These are phyloP conservation scores for Stephania yunnanensis DNA, from an alignment of 164 flowering plant genomes.

Conservation along the genomic window DNA sequence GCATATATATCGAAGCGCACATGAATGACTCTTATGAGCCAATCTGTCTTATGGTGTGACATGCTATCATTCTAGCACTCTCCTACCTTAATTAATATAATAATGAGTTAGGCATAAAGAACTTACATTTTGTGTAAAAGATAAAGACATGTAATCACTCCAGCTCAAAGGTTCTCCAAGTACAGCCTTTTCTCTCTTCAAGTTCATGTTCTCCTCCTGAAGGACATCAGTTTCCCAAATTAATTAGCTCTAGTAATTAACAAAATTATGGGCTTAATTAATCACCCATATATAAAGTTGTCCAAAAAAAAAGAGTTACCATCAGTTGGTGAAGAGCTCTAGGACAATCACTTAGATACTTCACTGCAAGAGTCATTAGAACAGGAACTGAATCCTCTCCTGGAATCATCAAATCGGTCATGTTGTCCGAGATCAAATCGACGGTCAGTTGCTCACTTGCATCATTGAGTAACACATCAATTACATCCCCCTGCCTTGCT, in stretches of 20 bases:
- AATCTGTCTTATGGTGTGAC: too few species aligned
- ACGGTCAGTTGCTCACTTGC: slow-evolving; percentile 47
- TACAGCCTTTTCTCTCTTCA: slow-evolving; percentile 48
- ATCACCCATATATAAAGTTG: not conserved
- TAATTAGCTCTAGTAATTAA: too few species aligned
- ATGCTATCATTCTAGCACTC: too few species aligned
- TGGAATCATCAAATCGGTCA: slow-evolving; percentile 94
- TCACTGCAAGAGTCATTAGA: slow-evolving; percentile 83
- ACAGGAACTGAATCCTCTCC: slow-evolving; percentile 95
- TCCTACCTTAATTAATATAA: too few species aligned
- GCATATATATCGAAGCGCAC: too few species aligned
- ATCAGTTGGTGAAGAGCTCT: slow-evolving; percentile 57
- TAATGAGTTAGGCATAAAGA: too few species aligned
- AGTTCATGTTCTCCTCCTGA: slow-evolving; percentile 80
- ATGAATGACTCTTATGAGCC: too few species aligned
- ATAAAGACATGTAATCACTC: slow-evolving; percentile 63
- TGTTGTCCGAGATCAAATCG: slow-evolving; percentile 69
- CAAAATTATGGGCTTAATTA: not conserved
- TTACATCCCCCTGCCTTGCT: slow-evolving; percentile 36
- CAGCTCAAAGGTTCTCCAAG: slow-evolving; percentile 45
- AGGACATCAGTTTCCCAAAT: not conserved
- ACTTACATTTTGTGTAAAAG: slow-evolving; percentile 83
- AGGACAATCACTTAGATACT: slow-evolving; percentile 81
- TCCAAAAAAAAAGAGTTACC: slow-evolving; percentile 27
- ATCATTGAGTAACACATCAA: slow-evolving; percentile 67